Evolutionary conservation across 2,329 filamentous ascomycete species (phyloP).

Genomic region (Venturia pyrina): DNA sequence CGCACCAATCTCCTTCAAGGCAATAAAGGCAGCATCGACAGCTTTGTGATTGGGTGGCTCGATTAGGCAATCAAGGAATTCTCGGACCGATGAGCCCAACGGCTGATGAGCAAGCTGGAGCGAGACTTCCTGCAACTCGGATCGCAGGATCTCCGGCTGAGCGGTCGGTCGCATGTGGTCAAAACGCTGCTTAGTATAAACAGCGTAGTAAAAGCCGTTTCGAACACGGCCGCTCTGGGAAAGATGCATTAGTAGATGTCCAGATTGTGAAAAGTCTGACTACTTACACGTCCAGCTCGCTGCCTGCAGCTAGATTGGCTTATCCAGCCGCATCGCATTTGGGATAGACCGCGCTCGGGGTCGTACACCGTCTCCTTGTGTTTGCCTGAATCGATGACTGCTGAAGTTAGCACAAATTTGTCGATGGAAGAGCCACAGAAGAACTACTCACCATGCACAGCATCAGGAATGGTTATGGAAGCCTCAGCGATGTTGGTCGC

Average conservation of each 20-base stretch:
- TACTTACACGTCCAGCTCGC: slow-evolving; percentile 36
- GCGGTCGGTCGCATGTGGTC: slow-evolving; percentile 26
- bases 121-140: slow-evolving; percentile 4
- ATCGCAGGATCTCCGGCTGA: background rate
- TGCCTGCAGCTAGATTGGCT: slow-evolving; percentile 39
- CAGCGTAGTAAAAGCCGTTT: slow-evolving; percentile 39
- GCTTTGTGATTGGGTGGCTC: background rate
- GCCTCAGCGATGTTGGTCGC: slow-evolving; percentile 44
- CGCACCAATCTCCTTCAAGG: slow-evolving; percentile 32
- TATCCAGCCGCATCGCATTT: slow-evolving; percentile 35
- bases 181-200: slow-evolving; percentile 32
- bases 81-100: background rate
- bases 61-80: slow-evolving; percentile 4
- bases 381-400: slow-evolving; percentile 32
- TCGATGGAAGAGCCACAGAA: background rate
- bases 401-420: slow-evolving; percentile 26
- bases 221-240: slow-evolving; percentile 31
- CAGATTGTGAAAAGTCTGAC: slow-evolving; percentile 18
- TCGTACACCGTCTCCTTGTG: slow-evolving; percentile 29
- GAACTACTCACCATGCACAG: slow-evolving; percentile 27
- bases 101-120: slow-evolving; percentile 19
- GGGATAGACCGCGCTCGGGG: slow-evolving; percentile 27
- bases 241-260: background rate
- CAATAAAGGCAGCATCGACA: slow-evolving; percentile 24
- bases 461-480: slow-evolving; percentile 42